These are phyloP conservation scores for Colletotrichum theobromicola DNA, from an alignment of 2,329 filamentous ascomycete genomes.

Conservation along the genomic window DNA sequence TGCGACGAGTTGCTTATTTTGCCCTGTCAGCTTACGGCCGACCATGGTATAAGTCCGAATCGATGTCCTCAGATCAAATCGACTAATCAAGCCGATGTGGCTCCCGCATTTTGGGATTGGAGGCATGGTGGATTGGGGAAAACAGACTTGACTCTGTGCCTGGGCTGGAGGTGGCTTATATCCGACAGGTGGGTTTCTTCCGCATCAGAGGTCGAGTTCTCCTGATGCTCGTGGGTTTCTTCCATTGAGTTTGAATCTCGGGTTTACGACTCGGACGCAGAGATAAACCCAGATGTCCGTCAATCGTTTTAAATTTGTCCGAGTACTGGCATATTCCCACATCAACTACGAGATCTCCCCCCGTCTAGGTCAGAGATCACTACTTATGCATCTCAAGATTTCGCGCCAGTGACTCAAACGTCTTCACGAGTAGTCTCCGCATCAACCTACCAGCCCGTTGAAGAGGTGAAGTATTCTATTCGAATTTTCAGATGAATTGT, in stretches of 20 bases:
- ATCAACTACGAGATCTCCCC: not conserved
- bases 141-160: not conserved
- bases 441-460: fast-evolving
- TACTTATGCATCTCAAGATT: not conserved
- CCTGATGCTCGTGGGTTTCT: not conserved
- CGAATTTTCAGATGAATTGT: not conserved
- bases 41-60: not conserved
- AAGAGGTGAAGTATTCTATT: fast-evolving
- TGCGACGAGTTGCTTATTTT: not conserved
- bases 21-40: not conserved
- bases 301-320: not conserved
- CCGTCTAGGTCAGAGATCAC: not conserved
- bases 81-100: not conserved
- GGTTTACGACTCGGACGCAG: not conserved
- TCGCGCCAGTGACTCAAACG: not conserved
- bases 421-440: not conserved
- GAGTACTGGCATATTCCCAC: not conserved
- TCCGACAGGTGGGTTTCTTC: not conserved
- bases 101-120: not conserved
- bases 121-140: not conserved
- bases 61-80: not conserved
- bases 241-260: not conserved
- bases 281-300: not conserved
- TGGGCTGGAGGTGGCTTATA: not conserved
- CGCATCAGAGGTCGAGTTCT: not conserved